Evolutionary conservation across 345 rosid genomes (phyloP).

Genomic region (Eucalyptus tenuipes): DNA sequence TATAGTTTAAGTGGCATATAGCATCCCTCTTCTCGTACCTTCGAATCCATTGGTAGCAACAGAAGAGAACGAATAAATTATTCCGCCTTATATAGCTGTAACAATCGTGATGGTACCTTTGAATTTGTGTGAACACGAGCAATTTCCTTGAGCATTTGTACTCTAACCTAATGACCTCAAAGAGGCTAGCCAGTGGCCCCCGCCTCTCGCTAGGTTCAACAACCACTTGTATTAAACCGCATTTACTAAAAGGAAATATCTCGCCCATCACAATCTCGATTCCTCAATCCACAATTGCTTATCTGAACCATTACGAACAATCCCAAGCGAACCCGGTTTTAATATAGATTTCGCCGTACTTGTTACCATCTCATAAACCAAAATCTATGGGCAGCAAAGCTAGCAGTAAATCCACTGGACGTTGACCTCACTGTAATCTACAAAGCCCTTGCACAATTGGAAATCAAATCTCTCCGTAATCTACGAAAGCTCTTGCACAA

Average conservation of each 20-base stretch:
- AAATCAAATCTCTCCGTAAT: neutral
- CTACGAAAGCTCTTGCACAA: neutral
- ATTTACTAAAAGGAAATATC: neutral
- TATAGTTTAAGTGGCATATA: fast-evolving
- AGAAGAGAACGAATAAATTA: neutral
- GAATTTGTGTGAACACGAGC: neutral
- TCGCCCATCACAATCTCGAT: neutral
- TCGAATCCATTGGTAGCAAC: fast-evolving
- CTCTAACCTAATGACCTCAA: neutral
- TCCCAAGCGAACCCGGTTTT: neutral
- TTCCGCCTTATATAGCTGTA: fast-evolving
- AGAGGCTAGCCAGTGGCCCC: neutral
- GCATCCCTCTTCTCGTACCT: neutral
- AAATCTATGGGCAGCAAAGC: neutral
- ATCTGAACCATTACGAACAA: neutral
- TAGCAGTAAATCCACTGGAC: neutral
- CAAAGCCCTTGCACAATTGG: too few relatives aligned
- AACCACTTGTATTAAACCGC: too few relatives aligned
- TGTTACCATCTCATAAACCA: neutral
- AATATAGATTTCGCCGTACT: neutral
- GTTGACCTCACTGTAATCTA: neutral
- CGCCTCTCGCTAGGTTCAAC: neutral
- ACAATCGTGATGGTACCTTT: neutral
- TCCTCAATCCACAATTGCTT: neutral
- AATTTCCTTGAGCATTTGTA: neutral